phyloP scores from a whole-genome alignment of 345 rosid species.

The Combretum micranthum region DNA sequence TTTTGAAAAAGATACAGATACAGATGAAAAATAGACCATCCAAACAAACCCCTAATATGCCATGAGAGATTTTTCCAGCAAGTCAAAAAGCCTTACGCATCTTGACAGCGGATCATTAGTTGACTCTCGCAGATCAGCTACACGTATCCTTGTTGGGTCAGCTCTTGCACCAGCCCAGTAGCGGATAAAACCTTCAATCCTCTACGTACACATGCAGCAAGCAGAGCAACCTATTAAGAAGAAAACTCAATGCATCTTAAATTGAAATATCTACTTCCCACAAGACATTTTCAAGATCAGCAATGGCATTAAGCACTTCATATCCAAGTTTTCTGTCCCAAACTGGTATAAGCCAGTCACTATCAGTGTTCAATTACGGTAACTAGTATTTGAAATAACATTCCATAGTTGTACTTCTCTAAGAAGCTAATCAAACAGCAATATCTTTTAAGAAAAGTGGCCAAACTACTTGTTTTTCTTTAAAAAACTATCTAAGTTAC shows the following conservation, averaged over 20 bases:
- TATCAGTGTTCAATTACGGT: too few relatives aligned
- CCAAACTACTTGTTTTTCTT: too few relatives aligned
- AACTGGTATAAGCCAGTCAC: too few relatives aligned
- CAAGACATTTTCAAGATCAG: neutral
- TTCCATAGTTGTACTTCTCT: too few relatives aligned
- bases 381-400: too few relatives aligned
- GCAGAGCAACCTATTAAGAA: constrained; percentile 74
- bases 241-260: constrained; percentile 9
- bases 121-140: constrained; percentile 89
- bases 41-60: too few relatives aligned
- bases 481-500: too few relatives aligned
- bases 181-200: constrained; percentile 87
- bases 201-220: constrained; percentile 82
- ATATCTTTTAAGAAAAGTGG: too few relatives aligned
- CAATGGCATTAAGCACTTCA: neutral
- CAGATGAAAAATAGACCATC: too few relatives aligned
- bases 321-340: neutral
- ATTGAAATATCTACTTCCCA: neutral
- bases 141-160: constrained; percentile 91
- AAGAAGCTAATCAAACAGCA: too few relatives aligned
- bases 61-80: too few relatives aligned
- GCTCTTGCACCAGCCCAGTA: constrained; percentile 98
- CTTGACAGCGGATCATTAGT: constrained; percentile 86
- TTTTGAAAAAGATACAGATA: too few relatives aligned
- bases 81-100: constrained; percentile 34